phyloP scores from a whole-genome alignment of 768 basidiomycete species.

The Zangia roseola region DNA sequence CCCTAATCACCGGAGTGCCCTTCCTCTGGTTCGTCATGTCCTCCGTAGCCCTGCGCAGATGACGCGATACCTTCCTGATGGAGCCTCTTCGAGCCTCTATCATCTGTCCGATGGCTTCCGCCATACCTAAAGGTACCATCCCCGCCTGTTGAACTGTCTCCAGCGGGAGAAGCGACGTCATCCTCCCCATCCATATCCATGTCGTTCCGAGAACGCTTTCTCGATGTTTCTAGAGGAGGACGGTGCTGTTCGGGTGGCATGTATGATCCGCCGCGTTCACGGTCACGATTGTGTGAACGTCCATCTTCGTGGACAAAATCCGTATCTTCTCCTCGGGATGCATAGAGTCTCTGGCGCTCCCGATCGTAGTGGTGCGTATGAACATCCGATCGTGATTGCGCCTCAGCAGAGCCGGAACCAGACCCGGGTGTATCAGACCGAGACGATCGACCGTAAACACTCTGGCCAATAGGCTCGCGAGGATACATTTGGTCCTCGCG shows the following conservation, averaged over 20 bases:
- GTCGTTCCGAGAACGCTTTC: conserved; percentile 60
- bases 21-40: conserved; percentile 33
- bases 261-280: conserved; percentile 38
- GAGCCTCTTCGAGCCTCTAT: conserved; percentile 59
- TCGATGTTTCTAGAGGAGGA: conserved; percentile 42
- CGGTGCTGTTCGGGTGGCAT: conserved; percentile 38
- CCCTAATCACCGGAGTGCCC: conserved; percentile 34
- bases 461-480: conserved; percentile 32
- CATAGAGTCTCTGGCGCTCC: conserved; percentile 49
- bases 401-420: conserved; percentile 50
- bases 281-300: conserved; percentile 36
- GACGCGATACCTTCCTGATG: conserved; percentile 43
- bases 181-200: conserved; percentile 62
- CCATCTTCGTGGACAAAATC: conserved; percentile 58
- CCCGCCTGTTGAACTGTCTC: conserved; percentile 28
- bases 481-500: conserved; percentile 30
- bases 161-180: conserved; percentile 39
- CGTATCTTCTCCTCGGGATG: conserved; percentile 52
- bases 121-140: conserved; percentile 34
- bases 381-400: conserved; percentile 48
- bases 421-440: conserved; percentile 62
- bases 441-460: conserved; percentile 37
- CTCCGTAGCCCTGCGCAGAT: conserved; percentile 25
- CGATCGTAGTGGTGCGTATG: conserved; percentile 49
- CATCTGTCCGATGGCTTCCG: conserved; percentile 41